Conservation (phyloP, 2,329 filamentous ascomycete species). For the Fusarium nisikadoi region DNA sequence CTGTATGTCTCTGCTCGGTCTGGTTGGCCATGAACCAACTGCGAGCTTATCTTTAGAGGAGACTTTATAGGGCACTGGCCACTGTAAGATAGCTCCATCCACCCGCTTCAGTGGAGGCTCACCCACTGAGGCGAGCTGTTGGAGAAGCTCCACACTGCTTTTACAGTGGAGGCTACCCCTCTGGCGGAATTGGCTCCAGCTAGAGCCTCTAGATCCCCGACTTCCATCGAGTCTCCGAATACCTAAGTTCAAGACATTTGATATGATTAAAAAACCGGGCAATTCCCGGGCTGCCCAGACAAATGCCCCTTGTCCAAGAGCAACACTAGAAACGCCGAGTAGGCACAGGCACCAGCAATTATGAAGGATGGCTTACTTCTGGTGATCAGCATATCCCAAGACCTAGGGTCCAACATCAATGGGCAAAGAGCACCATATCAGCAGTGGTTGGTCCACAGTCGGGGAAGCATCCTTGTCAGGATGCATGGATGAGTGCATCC, state of each 20-base stretch:
- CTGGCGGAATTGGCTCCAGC: constrained; percentile 9
- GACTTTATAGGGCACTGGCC: constrained; percentile 18
- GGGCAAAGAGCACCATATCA: constrained; percentile 18
- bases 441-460: constrained; percentile 23
- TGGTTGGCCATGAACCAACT: constrained; percentile 25
- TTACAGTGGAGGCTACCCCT: constrained; percentile 36
- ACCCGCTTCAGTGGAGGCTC: constrained; percentile 9
- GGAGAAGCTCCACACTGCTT: constrained; percentile 36
- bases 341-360: neutral
- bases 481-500: constrained; percentile 10
- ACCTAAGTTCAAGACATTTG: neutral
- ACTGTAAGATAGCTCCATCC: constrained; percentile 14
- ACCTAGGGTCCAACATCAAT: constrained; percentile 19
- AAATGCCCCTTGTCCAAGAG: neutral
- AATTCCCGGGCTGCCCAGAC: neutral
- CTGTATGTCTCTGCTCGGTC: constrained; percentile 10
- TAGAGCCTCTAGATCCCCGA: constrained; percentile 10
- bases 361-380: neutral
- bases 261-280: neutral
- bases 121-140: constrained; percentile 19
- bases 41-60: constrained; percentile 9
- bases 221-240: neutral
- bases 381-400: constrained; percentile 16
- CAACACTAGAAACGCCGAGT: neutral
- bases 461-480: constrained; percentile 29